Evolutionary conservation across 2,329 filamentous ascomycete species (phyloP).

Genomic region (Fusarium circinatum): DNA sequence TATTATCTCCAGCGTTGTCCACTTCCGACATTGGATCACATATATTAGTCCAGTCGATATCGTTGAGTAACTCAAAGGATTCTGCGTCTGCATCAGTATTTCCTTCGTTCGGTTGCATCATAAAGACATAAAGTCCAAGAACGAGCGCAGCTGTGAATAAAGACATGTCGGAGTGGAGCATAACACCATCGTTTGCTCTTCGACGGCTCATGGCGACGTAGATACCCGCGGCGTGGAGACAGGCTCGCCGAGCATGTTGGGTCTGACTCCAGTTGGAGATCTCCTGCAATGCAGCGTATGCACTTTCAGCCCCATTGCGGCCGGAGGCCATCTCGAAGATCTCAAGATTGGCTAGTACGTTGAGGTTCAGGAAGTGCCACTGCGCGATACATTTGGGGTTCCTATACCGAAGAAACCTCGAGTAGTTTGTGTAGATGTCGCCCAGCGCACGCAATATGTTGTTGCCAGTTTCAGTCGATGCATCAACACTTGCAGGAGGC

Average conservation of each 20-base stretch:
- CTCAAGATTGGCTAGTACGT: not conserved
- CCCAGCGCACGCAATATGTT: not conserved
- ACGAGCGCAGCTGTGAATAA: conserved; percentile 4
- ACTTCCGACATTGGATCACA: not conserved
- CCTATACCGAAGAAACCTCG: not conserved
- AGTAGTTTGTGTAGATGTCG: not conserved
- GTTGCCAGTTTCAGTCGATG: not conserved
- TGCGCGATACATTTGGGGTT: conserved; percentile 13
- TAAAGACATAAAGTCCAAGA: not conserved
- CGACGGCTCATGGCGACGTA: conserved; percentile 6
- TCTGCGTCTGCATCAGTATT: not conserved
- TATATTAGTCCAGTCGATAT: not conserved
- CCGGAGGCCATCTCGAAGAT: conserved; percentile 4
- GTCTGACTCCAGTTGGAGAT: conserved; percentile 8
- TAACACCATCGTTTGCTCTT: not conserved
- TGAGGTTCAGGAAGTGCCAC: conserved; percentile 1
- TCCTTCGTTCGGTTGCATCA: not conserved
- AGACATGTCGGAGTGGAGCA: conserved; percentile 5
- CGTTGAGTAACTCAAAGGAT: not conserved
- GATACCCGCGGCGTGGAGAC: not conserved
- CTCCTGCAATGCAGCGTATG: not conserved
- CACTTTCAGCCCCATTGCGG: not conserved
- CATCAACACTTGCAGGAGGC: not conserved
- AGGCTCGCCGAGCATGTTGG: not conserved
- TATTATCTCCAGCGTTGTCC: not conserved